A percentile compares a stretch with the other conserved stretches of the same genome.
phyloP scores from a whole-genome alignment of 2,329 filamentous ascomycete species.

The Samsoniella hepiali region DNA sequence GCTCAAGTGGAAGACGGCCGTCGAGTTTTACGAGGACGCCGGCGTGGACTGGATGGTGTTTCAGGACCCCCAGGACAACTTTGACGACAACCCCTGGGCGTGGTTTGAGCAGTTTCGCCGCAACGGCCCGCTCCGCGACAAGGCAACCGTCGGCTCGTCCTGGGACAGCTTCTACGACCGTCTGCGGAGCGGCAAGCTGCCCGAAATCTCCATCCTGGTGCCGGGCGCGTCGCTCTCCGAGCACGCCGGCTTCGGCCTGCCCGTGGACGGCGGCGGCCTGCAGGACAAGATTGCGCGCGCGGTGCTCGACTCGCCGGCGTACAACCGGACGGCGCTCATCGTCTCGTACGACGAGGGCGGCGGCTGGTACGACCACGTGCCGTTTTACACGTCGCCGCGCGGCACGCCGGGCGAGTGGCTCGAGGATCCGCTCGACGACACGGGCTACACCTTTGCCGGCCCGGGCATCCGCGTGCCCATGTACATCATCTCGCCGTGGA shows the following conservation, averaged over 20 bases:
- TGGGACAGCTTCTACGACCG: conserved; percentile 48
- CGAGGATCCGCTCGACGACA: conserved; percentile 39
- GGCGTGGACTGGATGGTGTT: conserved; percentile 50
- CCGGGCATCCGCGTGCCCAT: conserved; percentile 49
- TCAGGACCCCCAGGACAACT: conserved; percentile 47
- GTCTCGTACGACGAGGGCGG: conserved; percentile 46
- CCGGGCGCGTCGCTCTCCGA: conserved; percentile 47
- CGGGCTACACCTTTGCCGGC: conserved; percentile 35
- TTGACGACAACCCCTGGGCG: conserved; percentile 52
- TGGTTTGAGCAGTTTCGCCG: conserved; percentile 52
- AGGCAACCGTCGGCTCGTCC: conserved; percentile 45
- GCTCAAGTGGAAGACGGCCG: conserved; percentile 51
- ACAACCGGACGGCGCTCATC: conserved; percentile 47
- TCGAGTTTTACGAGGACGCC: conserved; percentile 46
- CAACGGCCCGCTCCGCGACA: conserved; percentile 37
- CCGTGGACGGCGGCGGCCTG: conserved; percentile 53
- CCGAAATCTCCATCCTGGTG: conserved; percentile 49
- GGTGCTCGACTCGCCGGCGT: conserved; percentile 47
- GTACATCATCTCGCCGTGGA: conserved; percentile 55
- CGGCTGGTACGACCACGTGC: conserved; percentile 54
- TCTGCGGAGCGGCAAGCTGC: conserved; percentile 49
- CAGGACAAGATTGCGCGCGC: conserved; percentile 51
- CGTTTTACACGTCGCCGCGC: conserved; percentile 43
- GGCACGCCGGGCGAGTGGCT: conserved; percentile 52
- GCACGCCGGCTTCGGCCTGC: conserved; percentile 47